Base-by-base conservation (phyloP, 2,329 filamentous ascomycete species). In the Calonectria naviculata region DNA sequence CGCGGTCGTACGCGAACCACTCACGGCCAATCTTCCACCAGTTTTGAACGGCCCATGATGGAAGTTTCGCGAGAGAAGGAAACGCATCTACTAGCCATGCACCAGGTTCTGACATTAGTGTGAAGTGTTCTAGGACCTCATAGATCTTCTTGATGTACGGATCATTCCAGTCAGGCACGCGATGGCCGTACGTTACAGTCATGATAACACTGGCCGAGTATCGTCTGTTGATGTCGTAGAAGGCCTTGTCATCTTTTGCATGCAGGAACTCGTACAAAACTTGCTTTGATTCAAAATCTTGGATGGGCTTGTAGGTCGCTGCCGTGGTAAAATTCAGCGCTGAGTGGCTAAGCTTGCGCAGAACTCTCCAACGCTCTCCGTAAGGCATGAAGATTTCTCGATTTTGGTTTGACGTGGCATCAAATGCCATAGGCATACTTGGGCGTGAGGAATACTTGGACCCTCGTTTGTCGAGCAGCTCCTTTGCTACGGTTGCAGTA, bases 121-220 rank as follows among this genome's bases (percentile, higher is more conserved):
- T 67, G 12, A 72, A 60, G 24, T 72, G 44, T 24, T 73, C 72
- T 2, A 73, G 67, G 10, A 76, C 70, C 5, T 66, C 67, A n/a
- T 73, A 75, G 24, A 74, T 75, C 36, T 71, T 71, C 13, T 69
- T 67, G 24, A 74, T 74, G 13, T 74, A 44, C 1, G 70, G 67
- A 42, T 74, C 70, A 29, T 71, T 65, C 31, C 73, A 73, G 24
- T 61, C 46, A 0, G 71, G 70, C 1, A 77, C 65, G 0, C 73
- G 74, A 42, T 72, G 61, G 9, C 75, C 75, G 19, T 75, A 76
- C 5, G 71, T 66, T 19, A 74, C 70, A 2, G 68, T 67, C 73
- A 77, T 74, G 34, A 77, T 75, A 28, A 73, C 73, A 4, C 66
- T 71, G 1, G 74, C 71, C 4, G 75, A 74, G 58, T 76, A 77